Conservation (phyloP, 805 yeast genomes). For the fission yeast (Schizosaccharomyces pombe) region ASM294v3 CU329670.1:5457501-5458000, state of each 20-base stretch:
- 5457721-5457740: background rate
- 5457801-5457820: background rate
- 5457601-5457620: conserved; percentile 7
- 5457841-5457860: background rate
- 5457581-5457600: conserved; percentile 14
- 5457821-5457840: background rate
- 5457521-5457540: background rate
- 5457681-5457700: background rate
- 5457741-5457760: background rate
- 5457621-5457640: conserved; percentile 8
- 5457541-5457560: background rate
- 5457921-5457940: background rate
- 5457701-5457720: background rate
- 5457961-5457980: background rate
- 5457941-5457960: background rate
- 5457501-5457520: background rate
- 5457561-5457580: conserved; percentile 11
- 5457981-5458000: background rate
- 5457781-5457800: background rate
- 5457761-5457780: background rate
- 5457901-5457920: background rate
- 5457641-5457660: conserved; percentile 10
- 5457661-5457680: conserved; percentile 4
- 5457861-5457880: background rate
- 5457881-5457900: background rate